Conservation (phyloP, 2,329 filamentous ascomycete species). For the Samsoniella hepiali region DNA sequence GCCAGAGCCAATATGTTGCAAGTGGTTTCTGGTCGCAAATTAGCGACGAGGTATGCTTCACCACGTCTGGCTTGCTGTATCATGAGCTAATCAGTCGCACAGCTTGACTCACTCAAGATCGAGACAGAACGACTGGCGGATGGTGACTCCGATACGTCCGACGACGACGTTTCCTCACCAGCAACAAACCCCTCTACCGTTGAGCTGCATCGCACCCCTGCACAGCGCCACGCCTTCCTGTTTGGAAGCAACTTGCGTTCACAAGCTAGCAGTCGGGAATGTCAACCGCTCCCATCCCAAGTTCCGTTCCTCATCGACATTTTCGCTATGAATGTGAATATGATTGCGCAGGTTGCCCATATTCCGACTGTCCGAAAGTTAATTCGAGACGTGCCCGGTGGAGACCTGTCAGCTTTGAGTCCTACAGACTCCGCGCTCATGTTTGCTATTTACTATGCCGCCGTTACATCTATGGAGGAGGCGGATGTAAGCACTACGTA, state of each 20-base stretch:
- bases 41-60: slow-evolving; percentile 48
- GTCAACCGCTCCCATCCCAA: slow-evolving; percentile 53
- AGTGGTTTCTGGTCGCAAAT: slow-evolving; percentile 55
- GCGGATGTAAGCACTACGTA: slow-evolving; percentile 44
- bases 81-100: not conserved
- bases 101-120: slow-evolving; percentile 45
- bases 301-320: slow-evolving; percentile 51
- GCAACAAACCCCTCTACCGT: slow-evolving; percentile 32
- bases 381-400: slow-evolving; percentile 34
- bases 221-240: slow-evolving; percentile 49
- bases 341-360: slow-evolving; percentile 41
- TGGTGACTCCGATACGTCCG: slow-evolving; percentile 37
- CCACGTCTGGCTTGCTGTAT: slow-evolving; percentile 6
- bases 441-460: slow-evolving; percentile 56
- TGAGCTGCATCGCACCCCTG: slow-evolving; percentile 41
- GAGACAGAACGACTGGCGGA: slow-evolving; percentile 34
- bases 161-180: slow-evolving; percentile 33
- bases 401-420: slow-evolving; percentile 31
- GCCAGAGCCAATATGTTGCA: slow-evolving; percentile 45
- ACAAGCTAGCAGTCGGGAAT: slow-evolving; percentile 34
- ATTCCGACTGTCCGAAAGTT: slow-evolving; percentile 42
- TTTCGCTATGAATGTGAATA: slow-evolving; percentile 51
- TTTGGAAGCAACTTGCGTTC: slow-evolving; percentile 44
- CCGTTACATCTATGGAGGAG: slow-evolving; percentile 54
- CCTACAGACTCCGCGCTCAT: slow-evolving; percentile 50